These are phyloP conservation scores for Gyrodon lividus DNA, from an alignment of 768 basidiomycete species.

Conservation along the genomic window DNA sequence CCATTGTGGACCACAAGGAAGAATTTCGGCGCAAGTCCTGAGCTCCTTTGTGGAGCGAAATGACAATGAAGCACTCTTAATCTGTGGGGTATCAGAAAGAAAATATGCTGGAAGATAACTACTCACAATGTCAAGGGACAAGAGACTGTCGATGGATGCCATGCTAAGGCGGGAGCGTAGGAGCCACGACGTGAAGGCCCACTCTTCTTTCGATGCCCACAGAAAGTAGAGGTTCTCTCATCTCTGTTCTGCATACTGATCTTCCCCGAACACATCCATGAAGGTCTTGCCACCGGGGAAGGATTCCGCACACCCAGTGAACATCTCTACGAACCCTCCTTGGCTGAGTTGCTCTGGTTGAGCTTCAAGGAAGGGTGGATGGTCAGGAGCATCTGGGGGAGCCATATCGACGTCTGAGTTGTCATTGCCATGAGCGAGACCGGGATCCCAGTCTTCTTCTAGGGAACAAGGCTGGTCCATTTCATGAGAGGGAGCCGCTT, in stretches of 20 bases:
- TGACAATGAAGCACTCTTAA: constrained; percentile 21
- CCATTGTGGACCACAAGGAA: constrained; percentile 30
- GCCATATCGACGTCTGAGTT: neutral
- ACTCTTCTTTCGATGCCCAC: constrained; percentile 31
- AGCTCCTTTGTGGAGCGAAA: constrained; percentile 30
- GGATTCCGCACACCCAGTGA: neutral
- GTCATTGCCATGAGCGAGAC: too few species aligned
- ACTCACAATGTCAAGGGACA: constrained; percentile 28
- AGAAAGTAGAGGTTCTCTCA: constrained; percentile 31
- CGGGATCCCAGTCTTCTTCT: neutral
- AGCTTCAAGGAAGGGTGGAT: too few species aligned
- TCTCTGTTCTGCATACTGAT: constrained; percentile 20
- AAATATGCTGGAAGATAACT: neutral
- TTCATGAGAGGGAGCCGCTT: neutral
- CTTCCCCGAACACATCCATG: constrained; percentile 25
- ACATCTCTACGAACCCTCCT: neutral
- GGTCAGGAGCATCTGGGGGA: too few species aligned
- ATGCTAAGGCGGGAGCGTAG: constrained; percentile 29
- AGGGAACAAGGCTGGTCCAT: neutral
- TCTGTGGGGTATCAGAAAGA: constrained; percentile 16
- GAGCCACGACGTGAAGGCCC: constrained; percentile 34
- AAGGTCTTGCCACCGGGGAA: constrained; percentile 18
- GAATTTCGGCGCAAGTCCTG: constrained; percentile 23
- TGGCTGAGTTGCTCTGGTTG: neutral
- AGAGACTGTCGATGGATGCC: constrained; percentile 27